phyloP scores from a whole-genome alignment of 805 yeast genomes.

The Lipomyces spencermartinsiae region DNA sequence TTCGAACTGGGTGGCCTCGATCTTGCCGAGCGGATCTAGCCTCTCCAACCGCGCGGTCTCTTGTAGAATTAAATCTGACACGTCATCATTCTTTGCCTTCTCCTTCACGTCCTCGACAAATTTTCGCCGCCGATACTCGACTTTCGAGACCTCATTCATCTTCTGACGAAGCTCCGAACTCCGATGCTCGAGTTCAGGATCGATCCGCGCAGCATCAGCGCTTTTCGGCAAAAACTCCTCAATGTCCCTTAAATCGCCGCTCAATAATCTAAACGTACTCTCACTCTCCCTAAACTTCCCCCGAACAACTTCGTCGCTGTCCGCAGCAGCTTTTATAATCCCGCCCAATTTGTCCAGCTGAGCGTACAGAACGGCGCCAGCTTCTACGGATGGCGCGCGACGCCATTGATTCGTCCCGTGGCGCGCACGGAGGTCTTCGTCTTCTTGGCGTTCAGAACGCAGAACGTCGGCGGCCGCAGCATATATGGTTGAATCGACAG shows the following conservation, averaged over 20 bases:
- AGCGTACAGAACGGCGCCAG: conserved; percentile 50
- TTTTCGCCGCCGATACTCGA: conserved; percentile 40
- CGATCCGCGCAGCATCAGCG: conserved; percentile 42
- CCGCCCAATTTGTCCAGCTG: conserved; percentile 54
- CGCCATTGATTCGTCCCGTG: conserved; percentile 65
- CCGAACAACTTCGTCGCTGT: conserved; percentile 64
- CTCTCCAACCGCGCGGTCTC: conserved; percentile 35
- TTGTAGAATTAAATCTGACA: conserved; percentile 18
- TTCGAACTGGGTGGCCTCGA: conserved; percentile 41
- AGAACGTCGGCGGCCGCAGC: conserved; percentile 49
- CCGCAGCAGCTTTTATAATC: conserved; percentile 62
- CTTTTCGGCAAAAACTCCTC: conserved; percentile 46
- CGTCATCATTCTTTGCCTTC: conserved; percentile 31
- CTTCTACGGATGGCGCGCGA: conserved; percentile 54
- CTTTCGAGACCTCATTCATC: conserved; percentile 35
- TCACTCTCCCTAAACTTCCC: conserved; percentile 57
- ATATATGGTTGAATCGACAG: conserved; percentile 31
- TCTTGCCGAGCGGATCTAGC: conserved; percentile 29
- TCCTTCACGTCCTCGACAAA: conserved; percentile 36
- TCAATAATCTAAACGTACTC: conserved; percentile 53
- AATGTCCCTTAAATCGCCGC: conserved; percentile 47
- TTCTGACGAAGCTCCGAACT: conserved; percentile 43
- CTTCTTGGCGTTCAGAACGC: conserved; percentile 60
- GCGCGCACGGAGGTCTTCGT: conserved; percentile 55
- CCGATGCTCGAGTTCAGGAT: conserved; percentile 49